These are phyloP conservation scores for Carallia brachiata DNA, from an alignment of 345 rosid species.

Conservation along the genomic window DNA sequence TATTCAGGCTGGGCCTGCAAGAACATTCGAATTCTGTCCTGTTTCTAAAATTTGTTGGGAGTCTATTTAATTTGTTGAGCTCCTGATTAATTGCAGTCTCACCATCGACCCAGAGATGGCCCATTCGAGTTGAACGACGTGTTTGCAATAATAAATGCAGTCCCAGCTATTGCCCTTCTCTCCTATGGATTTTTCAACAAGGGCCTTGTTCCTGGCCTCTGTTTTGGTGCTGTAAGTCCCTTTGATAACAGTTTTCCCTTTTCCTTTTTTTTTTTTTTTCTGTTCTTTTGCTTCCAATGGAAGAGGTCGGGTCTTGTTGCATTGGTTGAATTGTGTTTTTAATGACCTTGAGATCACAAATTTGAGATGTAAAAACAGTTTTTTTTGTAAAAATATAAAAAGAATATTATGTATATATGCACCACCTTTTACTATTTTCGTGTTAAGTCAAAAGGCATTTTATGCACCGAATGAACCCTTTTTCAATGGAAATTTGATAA, in stretches of 20 bases:
- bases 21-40: too few species aligned
- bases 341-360: too few species aligned
- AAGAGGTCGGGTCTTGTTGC: too few species aligned
- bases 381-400: too few species aligned
- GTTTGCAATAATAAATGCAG: conserved; percentile 55
- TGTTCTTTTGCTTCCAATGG: too few species aligned
- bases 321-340: too few species aligned
- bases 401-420: too few species aligned
- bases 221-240: conserved; percentile 58
- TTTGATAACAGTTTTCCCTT: background rate
- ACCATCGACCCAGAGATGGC: conserved; percentile 59
- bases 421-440: too few species aligned
- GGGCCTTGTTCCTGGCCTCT: conserved; percentile 61
- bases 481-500: background rate
- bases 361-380: too few species aligned
- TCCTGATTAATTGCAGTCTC: conserved; percentile 43
- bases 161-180: conserved; percentile 54
- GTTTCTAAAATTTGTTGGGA: background rate
- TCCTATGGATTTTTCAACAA: conserved; percentile 46
- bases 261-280: background rate
- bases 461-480: background rate
- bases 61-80: background rate
- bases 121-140: conserved; percentile 62
- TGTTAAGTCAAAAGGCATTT: too few species aligned
- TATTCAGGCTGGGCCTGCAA: too few species aligned